These are phyloP conservation scores for Aspergillus hortae DNA, from an alignment of 2,329 filamentous ascomycete species.

Conservation along the genomic window DNA sequence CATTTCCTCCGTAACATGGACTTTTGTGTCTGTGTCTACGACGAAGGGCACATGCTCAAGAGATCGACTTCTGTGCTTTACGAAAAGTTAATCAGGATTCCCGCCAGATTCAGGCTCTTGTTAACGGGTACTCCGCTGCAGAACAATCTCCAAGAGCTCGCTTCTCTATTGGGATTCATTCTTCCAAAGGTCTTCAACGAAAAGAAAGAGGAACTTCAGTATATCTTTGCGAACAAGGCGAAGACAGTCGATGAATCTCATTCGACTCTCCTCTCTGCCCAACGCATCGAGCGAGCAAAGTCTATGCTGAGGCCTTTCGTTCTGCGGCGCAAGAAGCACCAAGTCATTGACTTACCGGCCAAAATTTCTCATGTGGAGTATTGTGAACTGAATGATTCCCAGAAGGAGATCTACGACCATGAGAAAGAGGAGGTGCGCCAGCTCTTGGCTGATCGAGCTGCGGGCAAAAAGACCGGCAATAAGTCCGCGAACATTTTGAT, in stretches of 20 bases:
- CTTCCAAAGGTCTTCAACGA: conserved; percentile 78
- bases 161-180: conserved; percentile 88
- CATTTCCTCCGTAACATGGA: conserved; percentile 59
- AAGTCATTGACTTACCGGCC: conserved; percentile 80
- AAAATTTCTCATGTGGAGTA: conserved; percentile 77
- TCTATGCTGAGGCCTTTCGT: conserved; percentile 96
- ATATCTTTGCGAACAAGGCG: conserved; percentile 88
- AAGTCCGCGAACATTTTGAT: conserved; percentile 70
- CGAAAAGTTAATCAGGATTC: conserved; percentile 71
- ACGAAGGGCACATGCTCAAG: conserved; percentile 92
- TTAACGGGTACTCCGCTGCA: conserved; percentile 90
- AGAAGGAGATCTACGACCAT: conserved; percentile 69
- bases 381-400: conserved; percentile 71
- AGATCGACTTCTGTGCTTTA: conserved; percentile 82
- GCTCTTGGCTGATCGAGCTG: conserved; percentile 57
- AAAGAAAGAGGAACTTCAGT: conserved; percentile 73
- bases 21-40: conserved; percentile 69
- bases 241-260: conserved; percentile 70
- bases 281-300: conserved; percentile 80
- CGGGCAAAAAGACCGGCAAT: conserved; percentile 52
- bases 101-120: conserved; percentile 77
- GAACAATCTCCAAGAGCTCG: conserved; percentile 91
- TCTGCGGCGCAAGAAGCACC: conserved; percentile 85
- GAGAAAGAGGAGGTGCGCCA: conserved; percentile 62
- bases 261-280: conserved; percentile 77